Evolutionary conservation across 2,329 filamentous ascomycete species (phyloP).

Genomic region (Ceratocystiopsis sp.): DNA sequence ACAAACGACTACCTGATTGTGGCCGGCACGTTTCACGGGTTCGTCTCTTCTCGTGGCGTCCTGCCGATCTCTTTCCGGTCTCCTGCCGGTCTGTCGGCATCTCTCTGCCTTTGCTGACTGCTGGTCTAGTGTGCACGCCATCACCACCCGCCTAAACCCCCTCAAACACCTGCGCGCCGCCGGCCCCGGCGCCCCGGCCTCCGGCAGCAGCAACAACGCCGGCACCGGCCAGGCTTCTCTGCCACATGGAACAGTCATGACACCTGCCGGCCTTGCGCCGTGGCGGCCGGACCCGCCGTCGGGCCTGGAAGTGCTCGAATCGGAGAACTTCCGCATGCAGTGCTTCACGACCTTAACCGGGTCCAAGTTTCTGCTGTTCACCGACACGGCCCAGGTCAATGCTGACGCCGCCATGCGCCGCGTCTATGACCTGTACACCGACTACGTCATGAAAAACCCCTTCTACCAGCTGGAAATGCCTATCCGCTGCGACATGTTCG

Average conservation of each 20-base stretch:
- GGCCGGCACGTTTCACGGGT: constrained; percentile 95
- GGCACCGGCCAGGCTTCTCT: neutral
- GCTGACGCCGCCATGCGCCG: constrained; percentile 68
- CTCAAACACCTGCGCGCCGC: constrained; percentile 19
- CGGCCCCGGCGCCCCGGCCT: constrained; percentile 7
- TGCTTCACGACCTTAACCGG: constrained; percentile 93
- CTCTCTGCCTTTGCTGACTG: constrained; percentile 1
- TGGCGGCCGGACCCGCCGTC: constrained; percentile 47
- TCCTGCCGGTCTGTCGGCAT: too few relatives aligned
- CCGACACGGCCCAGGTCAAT: constrained; percentile 73
- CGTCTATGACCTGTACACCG: constrained; percentile 88
- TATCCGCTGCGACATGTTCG: constrained; percentile 86
- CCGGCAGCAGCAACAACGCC: neutral
- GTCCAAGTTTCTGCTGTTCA: constrained; percentile 90
- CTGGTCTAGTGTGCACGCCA: constrained; percentile 43
- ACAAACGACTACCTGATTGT: constrained; percentile 96
- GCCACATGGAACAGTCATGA: constrained; percentile 8
- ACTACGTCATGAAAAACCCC: constrained; percentile 99
- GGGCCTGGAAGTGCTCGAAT: constrained; percentile 84
- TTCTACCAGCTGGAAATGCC: constrained; percentile 99
- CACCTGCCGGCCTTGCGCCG: constrained; percentile 14
- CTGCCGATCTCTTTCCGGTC: neutral
- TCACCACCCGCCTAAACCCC: constrained; percentile 47
- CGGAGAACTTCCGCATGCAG: constrained; percentile 83
- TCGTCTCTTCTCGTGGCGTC: constrained; percentile 12